A percentile compares a stretch with the other conserved stretches of the same genome.
These are phyloP conservation scores for Puya raimondii DNA, from an alignment of 176 grass and related monocot species.

Conservation along the genomic window DNA sequence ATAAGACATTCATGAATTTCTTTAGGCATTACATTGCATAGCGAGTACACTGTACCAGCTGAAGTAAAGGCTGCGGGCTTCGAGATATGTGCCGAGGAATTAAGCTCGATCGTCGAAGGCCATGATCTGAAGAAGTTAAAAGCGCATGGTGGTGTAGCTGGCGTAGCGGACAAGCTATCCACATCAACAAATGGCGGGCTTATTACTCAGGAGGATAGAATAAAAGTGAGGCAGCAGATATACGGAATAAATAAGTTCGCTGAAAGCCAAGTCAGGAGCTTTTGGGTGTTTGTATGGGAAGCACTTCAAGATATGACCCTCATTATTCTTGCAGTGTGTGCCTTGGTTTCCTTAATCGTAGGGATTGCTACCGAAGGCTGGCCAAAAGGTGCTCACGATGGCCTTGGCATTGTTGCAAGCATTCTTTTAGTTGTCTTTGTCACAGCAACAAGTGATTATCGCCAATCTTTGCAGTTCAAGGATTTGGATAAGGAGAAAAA, in stretches of 20 bases:
- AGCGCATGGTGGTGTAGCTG: slow-evolving; percentile 41
- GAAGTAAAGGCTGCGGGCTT: slow-evolving; percentile 63
- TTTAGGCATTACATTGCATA: slow-evolving; percentile 49
- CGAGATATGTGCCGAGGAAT: slow-evolving; percentile 71
- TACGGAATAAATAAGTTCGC: slow-evolving; percentile 79
- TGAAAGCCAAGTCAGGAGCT: slow-evolving; percentile 55
- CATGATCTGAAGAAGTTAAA: slow-evolving; percentile 79
- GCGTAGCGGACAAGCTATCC: slow-evolving; percentile 50
- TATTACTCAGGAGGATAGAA: slow-evolving; percentile 16
- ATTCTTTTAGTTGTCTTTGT: slow-evolving; percentile 87
- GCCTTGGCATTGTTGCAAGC: slow-evolving; percentile 82
- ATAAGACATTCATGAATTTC: background rate
- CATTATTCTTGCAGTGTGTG: slow-evolving; percentile 64
- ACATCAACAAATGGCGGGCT: slow-evolving; percentile 63
- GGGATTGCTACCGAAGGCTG: slow-evolving; percentile 83
- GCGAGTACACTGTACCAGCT: slow-evolving; percentile 57
- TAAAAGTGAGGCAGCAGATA: slow-evolving; percentile 27
- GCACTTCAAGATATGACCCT: slow-evolving; percentile 96
- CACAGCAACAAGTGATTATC: slow-evolving; percentile 81
- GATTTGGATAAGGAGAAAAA: slow-evolving; percentile 98
- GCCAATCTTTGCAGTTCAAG: slow-evolving; percentile 89
- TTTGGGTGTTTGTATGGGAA: slow-evolving; percentile 90
- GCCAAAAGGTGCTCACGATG: slow-evolving; percentile 90
- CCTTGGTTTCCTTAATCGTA: slow-evolving; percentile 63
- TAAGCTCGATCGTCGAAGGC: slow-evolving; percentile 68